Evolutionary conservation across 2,329 filamentous ascomycete species (phyloP), one percentile per base, ranked within the genome.

Genomic region (Venturia carpophila): DNA sequence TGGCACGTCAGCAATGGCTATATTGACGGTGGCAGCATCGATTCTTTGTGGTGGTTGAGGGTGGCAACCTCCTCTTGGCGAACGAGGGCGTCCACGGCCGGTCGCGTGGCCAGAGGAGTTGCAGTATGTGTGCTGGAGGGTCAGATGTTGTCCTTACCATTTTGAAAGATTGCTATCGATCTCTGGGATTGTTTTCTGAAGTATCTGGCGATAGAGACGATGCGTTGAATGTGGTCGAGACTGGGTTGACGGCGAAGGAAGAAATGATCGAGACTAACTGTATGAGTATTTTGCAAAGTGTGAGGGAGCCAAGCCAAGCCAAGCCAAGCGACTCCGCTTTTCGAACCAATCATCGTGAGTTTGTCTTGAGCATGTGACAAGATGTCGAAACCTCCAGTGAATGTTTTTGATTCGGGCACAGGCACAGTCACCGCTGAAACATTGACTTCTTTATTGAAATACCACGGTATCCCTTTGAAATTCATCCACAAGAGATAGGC

Each of bases 1-100:
- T 42, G 60, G 42, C 45, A 42, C 67, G 68, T 73, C 66, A 74
- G 71, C 67, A 47, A 49, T 63, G 10, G 43, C 45, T 37, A 58
- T 37, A n/a, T 24, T 37, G 30, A 58, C 30, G 30, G 7, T n/a
- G 52, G 30, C 17, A 27, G 52, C 30, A 52, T 24, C 30, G 17
- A 17, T 17, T 58, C 27, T 37, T 30, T 13, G 27, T n/a, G 30
- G 15, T 58, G 52, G 19, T 34, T 21, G 27, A 58, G 13, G 52
- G 52, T 58, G 52, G 52, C 52, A 37, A 39, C 13, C 10, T 11
- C 19, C 15, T 37, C 52, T 58, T 7, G 5, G 30, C 52, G 30
- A 13, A n/a, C 3, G 7, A 37, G 15, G 19, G 37, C 17, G 27
- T 58, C 5, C 15, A 39, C n/a, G 27, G 27, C n/a, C 52, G 5